Base-by-base conservation (phyloP, 208 protist species). In the Phytomonas sp. region DNA sequence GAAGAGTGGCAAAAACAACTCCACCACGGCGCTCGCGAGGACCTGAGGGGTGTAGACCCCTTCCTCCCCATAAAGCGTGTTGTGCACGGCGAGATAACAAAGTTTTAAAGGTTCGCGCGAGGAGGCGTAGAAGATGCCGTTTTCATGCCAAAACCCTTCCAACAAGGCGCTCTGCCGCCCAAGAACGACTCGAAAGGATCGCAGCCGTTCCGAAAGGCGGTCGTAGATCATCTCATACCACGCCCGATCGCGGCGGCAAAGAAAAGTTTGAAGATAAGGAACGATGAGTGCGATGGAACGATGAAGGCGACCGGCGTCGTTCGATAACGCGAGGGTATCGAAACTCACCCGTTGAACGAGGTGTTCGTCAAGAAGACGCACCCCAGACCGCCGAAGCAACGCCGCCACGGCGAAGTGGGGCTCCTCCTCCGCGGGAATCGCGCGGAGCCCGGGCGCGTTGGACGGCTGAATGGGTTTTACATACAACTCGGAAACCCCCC, bases 11-110 rank as follows among this genome's bases (percentile, higher is more conserved):
- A 84, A 66, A 62, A 93, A 92, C 17, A 95, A 46, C 31, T 68
- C 65, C 63, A 76, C 59, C 67, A 80, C 70, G 3, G 73, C 81
- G 6, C 84, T 78, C 5, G 87, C 73, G 29, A 81, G 67, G 70
- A 89, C 72, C 46, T 46, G 69, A 7, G 79, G 62, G 4, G 81
- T 72, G 62, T 82, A 82, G 53, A 75, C 68, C 59, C 78, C 85
- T 20, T 80, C 73, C 1, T 56, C 75, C 30, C 84, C 85, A 73
- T 93, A 95, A 13, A 95, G 29, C 20, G 81, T 80, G 77, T 91
- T 83, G 72, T 91, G 85, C 53, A 75, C 76, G n/a, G 67, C 69
- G 4, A 95, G 75, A 74, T 95, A 95, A 59, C 68, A 56, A 5
- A 85, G 76, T 11, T 74, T 73, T 1, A 92, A 31, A 2, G 59